Conservation (phyloP, 768 basidiomycete genomes). For the Mycena indigotica region DNA sequence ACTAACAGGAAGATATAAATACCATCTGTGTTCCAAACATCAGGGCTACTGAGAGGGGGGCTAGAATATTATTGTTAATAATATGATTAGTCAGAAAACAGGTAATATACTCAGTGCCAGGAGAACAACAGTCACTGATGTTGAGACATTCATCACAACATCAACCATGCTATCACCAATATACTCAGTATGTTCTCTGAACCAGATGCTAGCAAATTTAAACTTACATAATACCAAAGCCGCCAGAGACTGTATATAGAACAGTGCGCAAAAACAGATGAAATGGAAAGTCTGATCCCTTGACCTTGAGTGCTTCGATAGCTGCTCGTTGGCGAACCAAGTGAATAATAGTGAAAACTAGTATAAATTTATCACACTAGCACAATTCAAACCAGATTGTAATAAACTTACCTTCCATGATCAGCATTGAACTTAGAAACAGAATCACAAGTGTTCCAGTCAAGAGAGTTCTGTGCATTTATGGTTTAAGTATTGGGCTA, state of each 20-base stretch:
- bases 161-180: neutral
- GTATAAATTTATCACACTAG: neutral
- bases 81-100: too few relatives aligned
- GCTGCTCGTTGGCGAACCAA: neutral
- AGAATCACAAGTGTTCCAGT: neutral
- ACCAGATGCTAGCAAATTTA: too few relatives aligned
- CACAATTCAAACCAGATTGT: neutral
- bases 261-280: neutral
- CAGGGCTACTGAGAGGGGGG: neutral
- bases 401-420: conserved; percentile 1
- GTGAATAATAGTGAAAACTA: neutral
- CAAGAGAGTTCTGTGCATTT: neutral
- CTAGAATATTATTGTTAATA: neutral
- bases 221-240: neutral
- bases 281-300: neutral
- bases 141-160: neutral
- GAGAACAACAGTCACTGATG: neutral
- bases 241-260: neutral
- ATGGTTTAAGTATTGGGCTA: neutral
- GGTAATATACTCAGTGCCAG: too few relatives aligned
- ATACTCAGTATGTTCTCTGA: too few relatives aligned
- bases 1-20: neutral
- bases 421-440: neutral
- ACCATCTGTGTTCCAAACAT: neutral
- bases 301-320: neutral